A percentile compares a stretch with the other conserved stretches of the same genome.
phyloP scores from a whole-genome alignment of 176 grass and related monocot genomes.

The Aegilops umbellulata region DNA sequence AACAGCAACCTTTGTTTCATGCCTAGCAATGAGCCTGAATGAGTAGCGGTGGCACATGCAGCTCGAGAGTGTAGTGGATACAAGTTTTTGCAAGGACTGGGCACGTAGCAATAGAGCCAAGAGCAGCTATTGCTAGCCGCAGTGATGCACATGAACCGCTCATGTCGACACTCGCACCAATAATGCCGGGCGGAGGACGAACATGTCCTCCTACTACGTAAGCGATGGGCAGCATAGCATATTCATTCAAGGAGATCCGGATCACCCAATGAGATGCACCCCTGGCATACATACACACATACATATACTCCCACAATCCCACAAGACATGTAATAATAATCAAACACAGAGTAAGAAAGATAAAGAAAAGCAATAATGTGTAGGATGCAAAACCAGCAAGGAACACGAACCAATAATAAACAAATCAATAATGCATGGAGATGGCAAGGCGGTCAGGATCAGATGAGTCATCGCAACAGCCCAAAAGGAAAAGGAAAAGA shows the following conservation, averaged over 20 bases:
- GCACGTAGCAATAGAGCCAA: conserved; percentile 2
- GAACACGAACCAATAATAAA: neutral
- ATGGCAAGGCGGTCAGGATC: neutral
- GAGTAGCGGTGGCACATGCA: neutral
- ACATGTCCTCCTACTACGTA: neutral
- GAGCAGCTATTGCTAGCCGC: neutral
- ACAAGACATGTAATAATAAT: neutral
- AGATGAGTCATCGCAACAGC: neutral
- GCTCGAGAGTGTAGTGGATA: neutral
- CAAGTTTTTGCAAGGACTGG: neutral
- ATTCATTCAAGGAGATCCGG: conserved; percentile 5
- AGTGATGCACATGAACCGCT: neutral
- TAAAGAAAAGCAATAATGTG: neutral
- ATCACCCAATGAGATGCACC: neutral
- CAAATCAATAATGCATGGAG: conserved; percentile 10
- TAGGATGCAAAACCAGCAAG: neutral
- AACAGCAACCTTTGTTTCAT: neutral
- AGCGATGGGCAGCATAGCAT: neutral
- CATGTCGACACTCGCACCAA: conserved; percentile 10
- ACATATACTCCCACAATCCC: neutral
- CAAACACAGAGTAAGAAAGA: neutral
- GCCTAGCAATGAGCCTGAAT: neutral
- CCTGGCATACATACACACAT: neutral
- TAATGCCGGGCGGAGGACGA: neutral
- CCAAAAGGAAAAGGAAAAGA: neutral